phyloP scores from a whole-genome alignment of 306 rosid genomes.

The Acacia confusa region DNA sequence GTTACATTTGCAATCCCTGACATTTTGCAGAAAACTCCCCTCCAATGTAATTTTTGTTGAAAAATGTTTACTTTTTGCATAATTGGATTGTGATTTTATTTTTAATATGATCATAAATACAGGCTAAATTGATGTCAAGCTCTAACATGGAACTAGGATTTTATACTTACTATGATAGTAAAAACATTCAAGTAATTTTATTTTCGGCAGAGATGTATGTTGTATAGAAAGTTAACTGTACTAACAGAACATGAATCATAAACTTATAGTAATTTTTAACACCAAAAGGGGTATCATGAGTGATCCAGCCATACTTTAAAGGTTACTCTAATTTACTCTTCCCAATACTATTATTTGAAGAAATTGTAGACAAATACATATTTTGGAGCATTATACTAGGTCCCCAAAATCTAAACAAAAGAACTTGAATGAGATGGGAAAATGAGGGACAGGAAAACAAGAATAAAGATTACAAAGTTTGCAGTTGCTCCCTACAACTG shows the following conservation, averaged over 20 bases:
- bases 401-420: slow-evolving; percentile 1
- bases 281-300: neutral
- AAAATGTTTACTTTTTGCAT: neutral
- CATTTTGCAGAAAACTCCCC: neutral
- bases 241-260: neutral
- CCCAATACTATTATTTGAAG: neutral
- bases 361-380: slow-evolving; percentile 9
- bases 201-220: neutral
- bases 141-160: neutral
- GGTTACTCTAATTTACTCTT: neutral
- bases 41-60: neutral
- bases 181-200: neutral
- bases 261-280: neutral
- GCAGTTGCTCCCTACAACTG: neutral
- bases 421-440: neutral
- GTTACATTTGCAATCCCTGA: neutral
- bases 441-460: neutral
- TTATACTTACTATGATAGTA: neutral
- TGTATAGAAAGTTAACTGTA: neutral
- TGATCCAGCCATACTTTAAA: neutral
- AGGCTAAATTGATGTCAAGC: neutral
- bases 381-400: neutral
- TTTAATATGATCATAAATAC: neutral
- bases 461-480: neutral
- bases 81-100: neutral